Conservation (phyloP, 225 moss, liverwort and hornwort species). For the Polytrichum commune region DNA sequence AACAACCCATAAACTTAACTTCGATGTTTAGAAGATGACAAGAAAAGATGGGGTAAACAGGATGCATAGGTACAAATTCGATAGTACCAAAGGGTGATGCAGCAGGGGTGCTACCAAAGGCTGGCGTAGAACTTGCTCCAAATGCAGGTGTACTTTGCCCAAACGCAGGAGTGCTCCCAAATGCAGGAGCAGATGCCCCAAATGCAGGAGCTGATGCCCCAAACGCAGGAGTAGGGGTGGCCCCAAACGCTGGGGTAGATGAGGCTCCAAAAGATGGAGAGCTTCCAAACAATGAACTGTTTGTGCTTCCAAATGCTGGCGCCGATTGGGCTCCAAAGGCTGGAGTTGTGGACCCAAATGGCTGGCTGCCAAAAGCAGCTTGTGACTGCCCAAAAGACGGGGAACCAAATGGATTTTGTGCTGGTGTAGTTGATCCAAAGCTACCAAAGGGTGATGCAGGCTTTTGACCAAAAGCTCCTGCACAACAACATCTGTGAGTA, state of each 20-base stretch:
- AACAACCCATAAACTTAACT: too few species aligned
- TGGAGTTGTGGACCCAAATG: slow-evolving; percentile 51
- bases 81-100: slow-evolving; percentile 66
- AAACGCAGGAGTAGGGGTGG: slow-evolving; percentile 38
- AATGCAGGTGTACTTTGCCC: slow-evolving; percentile 31
- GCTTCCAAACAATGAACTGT: slow-evolving; percentile 47
- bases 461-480: slow-evolving; percentile 69
- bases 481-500: neutral
- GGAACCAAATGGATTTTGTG: slow-evolving; percentile 59
- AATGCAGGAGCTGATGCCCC: slow-evolving; percentile 56
- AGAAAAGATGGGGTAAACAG: too few species aligned
- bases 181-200: slow-evolving; percentile 52
- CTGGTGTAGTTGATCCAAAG: slow-evolving; percentile 41
- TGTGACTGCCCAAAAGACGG: slow-evolving; percentile 20
- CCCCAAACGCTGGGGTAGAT: slow-evolving; percentile 48
- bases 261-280: slow-evolving; percentile 45
- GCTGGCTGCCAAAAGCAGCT: slow-evolving; percentile 14
- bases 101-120: slow-evolving; percentile 53
- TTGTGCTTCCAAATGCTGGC: slow-evolving; percentile 44
- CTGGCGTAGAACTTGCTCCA: slow-evolving; percentile 34
- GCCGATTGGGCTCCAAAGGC: slow-evolving; percentile 51
- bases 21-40: too few species aligned
- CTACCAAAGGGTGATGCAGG: slow-evolving; percentile 54
- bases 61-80: too few species aligned
- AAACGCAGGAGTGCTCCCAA: slow-evolving; percentile 43